These are phyloP conservation scores for Oryza glumipatula DNA, from an alignment of 176 grass and related monocot genomes.

Conservation along the genomic window DNA sequence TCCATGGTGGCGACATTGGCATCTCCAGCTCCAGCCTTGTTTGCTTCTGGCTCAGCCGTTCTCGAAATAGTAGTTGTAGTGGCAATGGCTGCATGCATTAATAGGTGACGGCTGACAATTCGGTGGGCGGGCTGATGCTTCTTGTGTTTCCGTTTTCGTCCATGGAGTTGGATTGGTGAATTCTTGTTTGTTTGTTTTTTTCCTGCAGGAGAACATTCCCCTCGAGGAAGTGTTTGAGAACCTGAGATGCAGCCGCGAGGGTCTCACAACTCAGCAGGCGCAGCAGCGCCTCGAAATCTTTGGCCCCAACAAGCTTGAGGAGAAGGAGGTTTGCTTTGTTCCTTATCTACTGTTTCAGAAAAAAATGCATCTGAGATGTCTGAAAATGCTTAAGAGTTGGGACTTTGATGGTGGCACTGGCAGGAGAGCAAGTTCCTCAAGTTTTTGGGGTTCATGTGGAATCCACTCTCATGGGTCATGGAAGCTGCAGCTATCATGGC, in stretches of 20 bases:
- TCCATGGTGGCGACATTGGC: background rate
- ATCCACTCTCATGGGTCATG: slow-evolving; percentile 85
- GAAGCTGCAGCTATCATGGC: slow-evolving; percentile 82
- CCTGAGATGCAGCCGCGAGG: slow-evolving; percentile 63
- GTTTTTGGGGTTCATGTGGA: slow-evolving; percentile 88
- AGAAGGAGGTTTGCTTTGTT: slow-evolving; percentile 55
- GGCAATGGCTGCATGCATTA: background rate
- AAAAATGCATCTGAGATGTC: background rate
- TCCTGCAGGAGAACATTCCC: slow-evolving; percentile 68
- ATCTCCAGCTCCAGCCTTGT: background rate
- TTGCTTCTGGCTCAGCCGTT: background rate
- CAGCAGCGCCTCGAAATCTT: slow-evolving; percentile 65
- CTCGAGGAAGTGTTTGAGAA: slow-evolving; percentile 84
- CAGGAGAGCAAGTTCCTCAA: slow-evolving; percentile 91
- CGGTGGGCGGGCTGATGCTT: background rate
- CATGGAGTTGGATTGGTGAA: background rate
- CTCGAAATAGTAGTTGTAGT: background rate
- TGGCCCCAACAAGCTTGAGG: slow-evolving; percentile 75
- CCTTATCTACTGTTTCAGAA: background rate
- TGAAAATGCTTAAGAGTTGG: background rate
- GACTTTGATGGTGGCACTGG: slow-evolving; percentile 41
- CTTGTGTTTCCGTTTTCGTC: background rate
- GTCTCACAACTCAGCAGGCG: slow-evolving; percentile 50
- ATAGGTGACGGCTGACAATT: background rate
- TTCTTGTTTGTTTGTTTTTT: background rate